Evolutionary conservation across 2,329 filamentous ascomycete species (phyloP), one percentile per base, ranked within the genome.

Genomic region (Fusarium sp.): DNA sequence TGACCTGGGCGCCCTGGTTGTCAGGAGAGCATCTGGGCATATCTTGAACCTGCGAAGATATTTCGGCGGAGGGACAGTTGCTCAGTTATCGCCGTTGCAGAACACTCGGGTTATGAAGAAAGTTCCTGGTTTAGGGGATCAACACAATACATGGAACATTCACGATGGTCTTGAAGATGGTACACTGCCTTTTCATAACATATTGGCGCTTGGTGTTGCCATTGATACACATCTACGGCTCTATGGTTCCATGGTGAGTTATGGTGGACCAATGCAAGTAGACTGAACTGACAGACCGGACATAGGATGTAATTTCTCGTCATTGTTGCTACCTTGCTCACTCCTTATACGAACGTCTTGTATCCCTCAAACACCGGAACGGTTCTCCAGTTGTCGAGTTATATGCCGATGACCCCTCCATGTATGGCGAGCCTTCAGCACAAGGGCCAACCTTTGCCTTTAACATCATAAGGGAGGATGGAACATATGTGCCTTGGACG

Each of bases 21-120:
- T 90, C 11, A 83, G 87, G 18, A 83, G 82, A 69, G 80, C 82
- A 13, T 87, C 89, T 1, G 85, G 85, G 1, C 83, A 88, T 63
- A 82, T 89, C 53, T 82, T 87, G 43, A 84, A 82, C 52, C 80
- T 83, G 56, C 81, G 88, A 40, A 85, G 82, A 63, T 92, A 91
- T 74, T 92, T 92, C 72, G 90, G 89, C 20, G 90, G 90, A 28
- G 90, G 90, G 11, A 92, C 90, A 2, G 87, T 91, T 83, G 87
- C 86, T 86, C 74, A 83, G 81, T 33, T 87, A 81, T 66, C 64
- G 8, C 74, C 74, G 11, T 53, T 75, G 15, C 71, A 69, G 28
- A 72, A 72, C n/a, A 54, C 52, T 15, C 68, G 63, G 20, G 65
- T 74, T 38, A 60, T 56, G 39, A 76, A 90, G 85, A 77, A 77